Percentiles rank a stretch among this genome's conserved stretches.
phyloP scores from a whole-genome alignment of 352 stramenopile species.

The Phytophthora sp. region DNA sequence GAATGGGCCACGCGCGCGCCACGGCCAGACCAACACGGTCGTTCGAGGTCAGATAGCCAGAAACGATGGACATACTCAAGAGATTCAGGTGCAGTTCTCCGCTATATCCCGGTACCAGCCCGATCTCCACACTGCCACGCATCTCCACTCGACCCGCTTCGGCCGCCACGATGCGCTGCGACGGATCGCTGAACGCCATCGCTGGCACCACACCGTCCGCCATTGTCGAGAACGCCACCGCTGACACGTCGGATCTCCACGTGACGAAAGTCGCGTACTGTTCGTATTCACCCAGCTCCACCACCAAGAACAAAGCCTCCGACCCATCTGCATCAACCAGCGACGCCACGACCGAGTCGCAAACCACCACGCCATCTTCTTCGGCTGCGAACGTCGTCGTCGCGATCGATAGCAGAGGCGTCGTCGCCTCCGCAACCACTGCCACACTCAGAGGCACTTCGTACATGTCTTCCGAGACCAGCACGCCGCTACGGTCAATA shows the following conservation, averaged over 20 bases:
- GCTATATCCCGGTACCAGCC: conserved; percentile 29
- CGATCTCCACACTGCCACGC: conserved; percentile 32
- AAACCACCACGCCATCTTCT: conserved; percentile 39
- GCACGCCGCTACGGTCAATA: conserved; percentile 26
- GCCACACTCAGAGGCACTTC: conserved; percentile 19
- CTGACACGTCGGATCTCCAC: conserved; percentile 15
- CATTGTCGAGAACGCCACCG: conserved; percentile 14
- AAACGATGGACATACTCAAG: conserved; percentile 22
- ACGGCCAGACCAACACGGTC: neutral
- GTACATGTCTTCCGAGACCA: conserved; percentile 27
- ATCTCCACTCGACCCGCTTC: conserved; percentile 16
- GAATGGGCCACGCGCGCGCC: neutral
- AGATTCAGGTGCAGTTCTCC: conserved; percentile 27
- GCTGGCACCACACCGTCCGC: conserved; percentile 16
- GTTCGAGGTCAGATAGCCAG: neutral
- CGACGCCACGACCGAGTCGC: conserved; percentile 26
- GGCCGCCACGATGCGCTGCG: conserved; percentile 15
- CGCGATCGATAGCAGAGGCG: conserved; percentile 21
- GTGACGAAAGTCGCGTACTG: conserved; percentile 26
- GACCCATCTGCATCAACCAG: conserved; percentile 50
- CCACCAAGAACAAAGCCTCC: conserved; percentile 38
- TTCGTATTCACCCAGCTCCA: conserved; percentile 33
- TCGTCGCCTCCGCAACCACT: conserved; percentile 34
- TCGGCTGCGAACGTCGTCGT: conserved; percentile 17
- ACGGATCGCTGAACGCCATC: conserved; percentile 4